Conservation (phyloP, 192 early-diverging fungal species). For the Backusella macrospora region DNA sequence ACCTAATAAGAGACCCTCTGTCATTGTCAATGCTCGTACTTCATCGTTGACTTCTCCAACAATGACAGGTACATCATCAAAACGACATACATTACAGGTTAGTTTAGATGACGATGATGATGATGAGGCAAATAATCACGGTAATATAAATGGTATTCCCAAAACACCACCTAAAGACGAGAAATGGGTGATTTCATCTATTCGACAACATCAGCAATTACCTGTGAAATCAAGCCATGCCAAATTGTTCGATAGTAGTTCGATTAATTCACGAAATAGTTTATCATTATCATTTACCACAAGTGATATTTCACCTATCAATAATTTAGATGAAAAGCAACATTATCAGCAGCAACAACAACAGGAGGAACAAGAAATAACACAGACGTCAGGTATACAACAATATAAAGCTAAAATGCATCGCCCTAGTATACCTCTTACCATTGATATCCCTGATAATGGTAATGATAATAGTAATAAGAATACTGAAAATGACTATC, state of each 20-base stretch:
- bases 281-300: background rate
- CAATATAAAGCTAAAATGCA: constrained; percentile 6
- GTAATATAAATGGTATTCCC: background rate
- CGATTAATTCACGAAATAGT: background rate
- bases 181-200: constrained; percentile 42
- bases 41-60: background rate
- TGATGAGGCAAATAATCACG: background rate
- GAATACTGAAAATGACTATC: background rate
- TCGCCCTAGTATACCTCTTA: constrained; percentile 23
- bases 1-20: background rate
- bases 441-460: constrained; percentile 29
- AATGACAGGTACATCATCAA: background rate
- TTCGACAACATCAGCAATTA: constrained; percentile 33
- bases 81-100: background rate
- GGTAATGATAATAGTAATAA: background rate
- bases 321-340: background rate
- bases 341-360: background rate
- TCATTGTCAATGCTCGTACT: background rate
- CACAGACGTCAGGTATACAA: background rate
- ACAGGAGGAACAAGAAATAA: background rate
- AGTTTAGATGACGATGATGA: constrained; percentile 21
- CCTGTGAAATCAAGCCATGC: constrained; percentile 21
- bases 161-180: constrained; percentile 34
- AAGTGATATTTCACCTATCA: background rate
- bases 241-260: constrained; percentile 8